Conservation (phyloP, 2,329 filamentous ascomycete species). For the Sclerotinia borealis region DNA sequence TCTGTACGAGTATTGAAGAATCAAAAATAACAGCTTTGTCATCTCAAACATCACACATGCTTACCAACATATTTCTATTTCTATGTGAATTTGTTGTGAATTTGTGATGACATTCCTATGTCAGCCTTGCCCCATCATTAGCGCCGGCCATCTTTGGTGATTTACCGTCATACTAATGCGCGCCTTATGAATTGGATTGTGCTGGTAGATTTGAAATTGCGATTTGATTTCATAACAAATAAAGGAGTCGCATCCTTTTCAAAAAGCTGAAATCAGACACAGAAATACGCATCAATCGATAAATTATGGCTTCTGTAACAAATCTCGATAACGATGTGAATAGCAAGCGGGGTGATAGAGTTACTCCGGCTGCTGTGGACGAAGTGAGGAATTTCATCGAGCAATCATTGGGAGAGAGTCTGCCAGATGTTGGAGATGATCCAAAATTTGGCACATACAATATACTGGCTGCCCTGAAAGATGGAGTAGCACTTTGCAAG, state of each 20-base stretch:
- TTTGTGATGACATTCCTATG: not conserved
- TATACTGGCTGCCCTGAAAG: slow-evolving; percentile 78
- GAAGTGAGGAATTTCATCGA: slow-evolving; percentile 87
- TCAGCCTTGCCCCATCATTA: slow-evolving; percentile 8
- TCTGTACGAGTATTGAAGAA: too few relatives aligned
- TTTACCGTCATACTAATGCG: not conserved
- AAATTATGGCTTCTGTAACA: slow-evolving; percentile 79
- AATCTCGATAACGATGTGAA: slow-evolving; percentile 94
- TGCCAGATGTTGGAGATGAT: slow-evolving; percentile 51
- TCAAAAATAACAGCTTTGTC: not conserved
- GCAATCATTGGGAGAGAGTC: slow-evolving; percentile 63
- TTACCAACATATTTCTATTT: not conserved
- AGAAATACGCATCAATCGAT: not conserved
- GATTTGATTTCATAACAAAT: slow-evolving; percentile 8
- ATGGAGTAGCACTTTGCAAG: slow-evolving; percentile 91
- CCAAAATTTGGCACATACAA: slow-evolving; percentile 35
- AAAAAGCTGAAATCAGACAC: not conserved
- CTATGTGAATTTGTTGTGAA: not conserved
- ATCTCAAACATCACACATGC: not conserved
- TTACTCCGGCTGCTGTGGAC: slow-evolving; percentile 83
- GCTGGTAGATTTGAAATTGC: slow-evolving; percentile 7
- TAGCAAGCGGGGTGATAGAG: slow-evolving; percentile 85
- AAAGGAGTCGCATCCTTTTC: slow-evolving; percentile 3
- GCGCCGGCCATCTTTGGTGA: slow-evolving; percentile 8
- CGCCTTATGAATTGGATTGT: slow-evolving; percentile 6